These are phyloP conservation scores for Cairneyella variabilis DNA, from an alignment of 495 filamentous ascomycete genomes.

Conservation along the genomic window DNA sequence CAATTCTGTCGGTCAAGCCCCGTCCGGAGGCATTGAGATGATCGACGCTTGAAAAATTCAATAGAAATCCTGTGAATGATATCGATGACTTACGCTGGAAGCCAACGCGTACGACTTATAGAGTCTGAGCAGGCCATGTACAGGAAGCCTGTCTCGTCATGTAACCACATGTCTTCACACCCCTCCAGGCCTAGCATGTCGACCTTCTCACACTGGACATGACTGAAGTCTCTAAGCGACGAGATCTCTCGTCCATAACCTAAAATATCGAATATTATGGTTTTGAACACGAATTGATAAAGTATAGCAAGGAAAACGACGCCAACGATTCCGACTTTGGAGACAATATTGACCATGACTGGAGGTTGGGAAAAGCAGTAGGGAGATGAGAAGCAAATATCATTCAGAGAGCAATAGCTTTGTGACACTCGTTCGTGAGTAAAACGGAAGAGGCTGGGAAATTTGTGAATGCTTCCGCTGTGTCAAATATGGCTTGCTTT, in stretches of 20 bases:
- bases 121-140: slow-evolving; percentile 36
- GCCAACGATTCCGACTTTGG: slow-evolving; percentile 7
- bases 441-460: too few relatives aligned
- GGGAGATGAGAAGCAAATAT: not conserved
- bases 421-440: too few relatives aligned
- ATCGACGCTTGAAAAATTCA: slow-evolving; percentile 10
- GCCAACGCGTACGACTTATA: slow-evolving; percentile 23
- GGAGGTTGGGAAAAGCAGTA: not conserved
- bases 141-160: slow-evolving; percentile 29
- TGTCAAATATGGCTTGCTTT: not conserved
- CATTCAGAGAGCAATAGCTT: not conserved
- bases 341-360: slow-evolving; percentile 13
- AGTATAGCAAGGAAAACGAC: slow-evolving; percentile 13
- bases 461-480: too few relatives aligned
- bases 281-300: slow-evolving; percentile 23
- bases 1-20: slow-evolving; percentile 25
- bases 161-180: slow-evolving; percentile 41
- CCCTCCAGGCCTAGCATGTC: slow-evolving; percentile 32
- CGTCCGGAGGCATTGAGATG: slow-evolving; percentile 21
- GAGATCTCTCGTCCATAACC: slow-evolving; percentile 29
- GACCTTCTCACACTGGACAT: slow-evolving; percentile 30
- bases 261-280: slow-evolving; percentile 17
- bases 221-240: slow-evolving; percentile 29
- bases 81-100: slow-evolving; percentile 24
- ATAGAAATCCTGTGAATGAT: not conserved